Percentiles rank a stretch among this genome's conserved stretches.
These are phyloP conservation scores for Monosporascus sp. DNA, from an alignment of 2,329 filamentous ascomycete species.

Conservation along the genomic window DNA sequence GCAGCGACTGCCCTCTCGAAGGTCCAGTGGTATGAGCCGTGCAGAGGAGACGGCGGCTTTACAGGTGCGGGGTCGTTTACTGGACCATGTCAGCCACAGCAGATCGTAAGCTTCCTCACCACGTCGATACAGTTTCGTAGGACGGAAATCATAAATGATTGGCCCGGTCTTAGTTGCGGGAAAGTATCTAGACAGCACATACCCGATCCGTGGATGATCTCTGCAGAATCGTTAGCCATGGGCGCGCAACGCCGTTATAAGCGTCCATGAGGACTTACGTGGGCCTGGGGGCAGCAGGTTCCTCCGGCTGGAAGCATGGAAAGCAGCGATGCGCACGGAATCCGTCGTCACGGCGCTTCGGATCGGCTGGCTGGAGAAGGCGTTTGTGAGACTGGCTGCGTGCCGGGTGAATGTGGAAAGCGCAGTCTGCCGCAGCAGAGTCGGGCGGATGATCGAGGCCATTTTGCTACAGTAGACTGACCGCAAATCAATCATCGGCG, in stretches of 20 bases:
- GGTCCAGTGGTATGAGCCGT: conserved; percentile 98
- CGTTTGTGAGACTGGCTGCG: conserved; percentile 26
- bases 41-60: conserved; percentile 65
- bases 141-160: neutral
- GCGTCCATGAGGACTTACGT: conserved; percentile 52
- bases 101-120: conserved; percentile 1
- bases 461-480: conserved; percentile 28
- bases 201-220: conserved; percentile 72
- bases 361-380: conserved; percentile 26
- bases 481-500: conserved; percentile 15
- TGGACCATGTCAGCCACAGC: conserved; percentile 27
- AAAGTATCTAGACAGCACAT: conserved; percentile 28
- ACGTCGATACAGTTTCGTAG: neutral
- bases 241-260: neutral
- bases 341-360: conserved; percentile 27
- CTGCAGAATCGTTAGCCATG: conserved; percentile 48
- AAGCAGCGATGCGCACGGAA: conserved; percentile 62
- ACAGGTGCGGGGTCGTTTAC: conserved; percentile 84
- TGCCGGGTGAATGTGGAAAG: conserved; percentile 36
- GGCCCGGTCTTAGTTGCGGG: neutral
- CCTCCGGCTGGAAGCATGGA: conserved; percentile 77
- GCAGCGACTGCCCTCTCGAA: conserved; percentile 84
- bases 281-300: conserved; percentile 77
- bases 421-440: conserved; percentile 49
- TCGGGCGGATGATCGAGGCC: conserved; percentile 52